Evolutionary conservation across 805 yeast species (phyloP).

Genomic region (Candida boleticola): DNA sequence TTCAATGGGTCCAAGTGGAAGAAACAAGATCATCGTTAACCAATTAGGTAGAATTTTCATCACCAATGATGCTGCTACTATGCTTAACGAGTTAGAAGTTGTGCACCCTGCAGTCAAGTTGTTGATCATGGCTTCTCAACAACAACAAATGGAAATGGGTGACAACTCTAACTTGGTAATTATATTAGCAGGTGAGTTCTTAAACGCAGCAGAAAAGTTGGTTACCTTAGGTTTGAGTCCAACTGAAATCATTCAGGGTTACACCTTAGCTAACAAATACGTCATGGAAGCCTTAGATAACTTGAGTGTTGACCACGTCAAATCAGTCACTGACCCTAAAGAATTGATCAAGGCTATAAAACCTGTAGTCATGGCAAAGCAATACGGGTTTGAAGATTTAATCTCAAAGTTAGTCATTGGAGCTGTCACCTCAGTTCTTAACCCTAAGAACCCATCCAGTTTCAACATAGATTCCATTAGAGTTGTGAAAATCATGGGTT

Average conservation of each 20-base stretch:
- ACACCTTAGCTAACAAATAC: constrained; percentile 77
- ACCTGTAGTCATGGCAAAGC: constrained; percentile 91
- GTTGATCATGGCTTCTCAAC: constrained; percentile 93
- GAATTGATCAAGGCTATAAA: constrained; percentile 71
- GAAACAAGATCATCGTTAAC: constrained; percentile 93
- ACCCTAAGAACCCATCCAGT: constrained; percentile 57
- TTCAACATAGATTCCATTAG: constrained; percentile 94
- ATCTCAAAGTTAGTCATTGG: constrained; percentile 78
- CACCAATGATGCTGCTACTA: constrained; percentile 98
- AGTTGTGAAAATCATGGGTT: constrained; percentile 96
- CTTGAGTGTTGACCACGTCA: constrained; percentile 59
- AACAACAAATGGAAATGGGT: constrained; percentile 97
- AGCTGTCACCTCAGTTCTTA: constrained; percentile 76
- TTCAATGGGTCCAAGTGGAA: constrained; percentile 96
- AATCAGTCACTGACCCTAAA: constrained; percentile 50
- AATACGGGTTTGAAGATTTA: constrained; percentile 81
- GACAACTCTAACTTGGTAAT: constrained; percentile 92
- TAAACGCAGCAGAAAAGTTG: constrained; percentile 82
- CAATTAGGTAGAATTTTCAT: constrained; percentile 80
- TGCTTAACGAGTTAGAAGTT: constrained; percentile 87
- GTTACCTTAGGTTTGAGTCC: constrained; percentile 84
- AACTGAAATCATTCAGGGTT: constrained; percentile 91
- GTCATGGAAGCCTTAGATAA: constrained; percentile 67
- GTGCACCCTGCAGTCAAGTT: constrained; percentile 97
- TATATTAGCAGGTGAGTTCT: constrained; percentile 87